Evolutionary conservation across 202 grass and related monocot genomes (phyloP), one percentile per base, ranked within the genome.

Genomic region (Bolboschoenoplectus hybrid): DNA sequence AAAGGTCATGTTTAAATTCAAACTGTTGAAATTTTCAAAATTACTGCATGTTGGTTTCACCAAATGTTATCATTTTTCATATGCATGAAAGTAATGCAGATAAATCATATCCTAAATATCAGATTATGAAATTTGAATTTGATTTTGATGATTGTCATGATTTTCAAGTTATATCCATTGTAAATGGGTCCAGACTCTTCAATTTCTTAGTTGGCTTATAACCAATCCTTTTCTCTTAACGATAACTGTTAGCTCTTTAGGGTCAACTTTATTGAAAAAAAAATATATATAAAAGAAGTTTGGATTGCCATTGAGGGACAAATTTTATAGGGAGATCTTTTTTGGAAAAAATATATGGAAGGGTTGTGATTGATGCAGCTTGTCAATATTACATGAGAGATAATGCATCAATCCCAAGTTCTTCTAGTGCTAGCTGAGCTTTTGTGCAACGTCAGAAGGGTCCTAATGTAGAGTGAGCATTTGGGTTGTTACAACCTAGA

Each of bases 101-200:
- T 38, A 19, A 7, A 72, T 72, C 2, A 72, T 46, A 45, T 10
- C 39, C 64, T 16, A 40, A 40, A 72, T 72, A 6, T 72, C 41
- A 46, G 68, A 72, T 46, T 19, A 72, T 72, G 47, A 19, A 71
- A 45, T 71, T 67, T 45, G 41, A 72, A 72, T 19, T 72, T 72
- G 46, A 10, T 20, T 67, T 72, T 19, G 6, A 72, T 71, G 39
- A 44, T 63, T 34, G 8, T 38, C 20, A 35, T 26, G 19, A 63
- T 69, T 43, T 43, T 43, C 14, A 69, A 69, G 66, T 69, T 40
- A 69, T 43, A 43, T 41, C 39, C 38, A 43, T 43, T 69, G 38
- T 43, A 5, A 43, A 7, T 69, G 13, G 38, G 14, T 43, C 66
- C 39, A 40, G 39, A 69, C 12, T 2, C 64, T 63, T 63, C 11